Base-by-base conservation (phyloP, 1,284 basidiomycete species). In the Vanrija sp. region DNA sequence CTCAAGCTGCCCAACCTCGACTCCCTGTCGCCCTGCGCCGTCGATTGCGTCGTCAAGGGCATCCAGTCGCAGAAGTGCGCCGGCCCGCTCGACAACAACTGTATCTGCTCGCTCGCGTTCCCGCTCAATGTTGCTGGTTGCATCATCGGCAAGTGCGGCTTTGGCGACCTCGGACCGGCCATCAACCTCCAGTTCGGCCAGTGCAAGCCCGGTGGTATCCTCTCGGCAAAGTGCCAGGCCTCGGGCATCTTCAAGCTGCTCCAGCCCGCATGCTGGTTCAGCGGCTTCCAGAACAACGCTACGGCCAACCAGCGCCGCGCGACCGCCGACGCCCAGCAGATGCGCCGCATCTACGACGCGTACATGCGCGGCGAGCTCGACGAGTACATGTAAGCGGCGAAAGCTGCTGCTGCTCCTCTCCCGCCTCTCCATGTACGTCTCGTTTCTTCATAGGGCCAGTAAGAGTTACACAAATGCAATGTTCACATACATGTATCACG, bases 41-140 rank as follows among this genome's bases (percentile, higher is more conserved):
- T 23, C n/a, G 7, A 7, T 18, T 49, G 47, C 14, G 47, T 54
- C 12, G 15, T 49, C 44, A 48, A 44, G 21, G 40, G 47, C 16
- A 42, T 54, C 23, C 14, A 25, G 21, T 28, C 19, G 42, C 19
- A 18, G n/a, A 14, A 49, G 23, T 54, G 52, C 18, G n/a, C 16
- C 3, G 52, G 52, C 18, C 52, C 52, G 29, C 52, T 54, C 26
- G 52, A 54, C 47, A 49, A 44, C 29, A 23, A 49, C 23, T 54
- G 52, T 38, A 49, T 54, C 52, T 54, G 52, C 43, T 43, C 28
- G 21, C 16, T 49, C 23, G 18, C 23, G 16, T 54, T 54, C 42
- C 18, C n/a, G 6, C 23, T 38, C 18, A 12, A 16, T 18, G 40
- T 23, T 1, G 38, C 19, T 2, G 18, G 15, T 6, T 54, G 47